Evolutionary conservation across 2,329 filamentous ascomycete genomes (phyloP), one percentile per base, ranked within the genome.

Genomic region (Talaromyces sp.): DNA sequence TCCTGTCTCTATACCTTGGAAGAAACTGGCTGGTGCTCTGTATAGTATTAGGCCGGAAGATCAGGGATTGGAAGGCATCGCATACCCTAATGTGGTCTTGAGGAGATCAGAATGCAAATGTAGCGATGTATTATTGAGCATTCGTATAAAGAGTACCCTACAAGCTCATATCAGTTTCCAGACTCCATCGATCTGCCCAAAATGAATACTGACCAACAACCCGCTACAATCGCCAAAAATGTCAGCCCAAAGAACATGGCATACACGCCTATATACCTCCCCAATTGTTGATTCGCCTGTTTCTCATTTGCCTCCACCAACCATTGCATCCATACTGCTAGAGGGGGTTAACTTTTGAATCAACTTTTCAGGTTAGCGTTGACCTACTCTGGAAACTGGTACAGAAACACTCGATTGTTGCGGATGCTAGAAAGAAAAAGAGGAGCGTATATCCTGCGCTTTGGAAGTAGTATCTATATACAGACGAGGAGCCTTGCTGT

Each of bases 391-490:
- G 76, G 67, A 78, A 79, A 1, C 75, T 78, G 53, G 80, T 77
- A 56, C 74, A 74, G 66, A 79, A 79, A 19, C 76, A 73, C 51
- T 78, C 78, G 45, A 47, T 47, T 25, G 45, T 47, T 47, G 45
- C 45, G 19, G 5, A 68, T 70, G 17, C 69, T 72, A 64, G 78
- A 76, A 15, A 76, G 70, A 54, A 80, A 61, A 79, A 81, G 5
- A 74, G 54, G 6, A 74, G 71, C 2, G 74, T 2, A 72, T 73
- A 76, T 6, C 78, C 78, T n/a, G 79, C 76, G 6, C 76, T 73
- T 27, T 71, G 68, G 31, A 76, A 65, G 63, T 80, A 80, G 69
- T 78, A 78, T 8, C 73, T 68, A 65, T 81, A 82, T 53, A 82
- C 78, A 1, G 76, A 70, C 5, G 77, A 70, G 58, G 81, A 47